phyloP scores from a whole-genome alignment of 208 protist genomes.

The Crithidia expoeki region DNA sequence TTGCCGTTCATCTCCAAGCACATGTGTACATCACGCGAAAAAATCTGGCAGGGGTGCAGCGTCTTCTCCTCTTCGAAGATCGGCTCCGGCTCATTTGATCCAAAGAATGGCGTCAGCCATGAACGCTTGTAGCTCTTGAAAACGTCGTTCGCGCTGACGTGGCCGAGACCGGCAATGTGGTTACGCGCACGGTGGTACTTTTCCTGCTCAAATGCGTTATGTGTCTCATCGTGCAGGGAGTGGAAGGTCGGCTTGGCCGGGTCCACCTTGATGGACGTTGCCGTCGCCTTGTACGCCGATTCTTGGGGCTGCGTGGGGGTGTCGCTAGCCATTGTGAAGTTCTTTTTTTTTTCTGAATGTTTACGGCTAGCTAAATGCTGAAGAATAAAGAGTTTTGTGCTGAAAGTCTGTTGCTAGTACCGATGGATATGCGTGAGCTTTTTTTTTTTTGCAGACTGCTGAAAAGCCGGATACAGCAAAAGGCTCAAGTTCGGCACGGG shows the following conservation, averaged over 20 bases:
- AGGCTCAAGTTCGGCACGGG: too few species aligned
- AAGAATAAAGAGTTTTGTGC: too few species aligned
- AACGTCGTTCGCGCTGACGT: slow-evolving; percentile 28
- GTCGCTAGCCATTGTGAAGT: slow-evolving; percentile 25
- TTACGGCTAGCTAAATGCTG: too few species aligned
- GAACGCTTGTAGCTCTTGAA: slow-evolving; percentile 62
- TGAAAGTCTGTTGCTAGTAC: too few species aligned
- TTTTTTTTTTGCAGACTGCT: too few species aligned
- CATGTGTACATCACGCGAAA: slow-evolving; percentile 63
- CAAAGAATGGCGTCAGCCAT: slow-evolving; percentile 80
- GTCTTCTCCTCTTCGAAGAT: slow-evolving; percentile 25
- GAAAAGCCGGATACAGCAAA: too few species aligned
- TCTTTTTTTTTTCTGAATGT: slow-evolving; percentile 5
- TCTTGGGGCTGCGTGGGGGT: slow-evolving; percentile 6
- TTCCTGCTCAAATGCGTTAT: slow-evolving; percentile 17
- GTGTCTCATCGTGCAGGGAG: slow-evolving; percentile 12
- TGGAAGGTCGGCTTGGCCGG: background rate
- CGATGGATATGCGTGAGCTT: too few species aligned
- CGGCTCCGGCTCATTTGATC: slow-evolving; percentile 64
- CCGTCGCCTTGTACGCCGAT: background rate
- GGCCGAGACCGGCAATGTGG: slow-evolving; percentile 27
- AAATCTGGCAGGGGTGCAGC: slow-evolving; percentile 64
- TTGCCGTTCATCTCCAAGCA: slow-evolving; percentile 70
- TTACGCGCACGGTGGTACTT: slow-evolving; percentile 38
- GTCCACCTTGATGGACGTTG: background rate